These are phyloP conservation scores for Fusarium proliferatum DNA, from an alignment of 2,329 filamentous ascomycete species.

Conservation along the genomic window DNA sequence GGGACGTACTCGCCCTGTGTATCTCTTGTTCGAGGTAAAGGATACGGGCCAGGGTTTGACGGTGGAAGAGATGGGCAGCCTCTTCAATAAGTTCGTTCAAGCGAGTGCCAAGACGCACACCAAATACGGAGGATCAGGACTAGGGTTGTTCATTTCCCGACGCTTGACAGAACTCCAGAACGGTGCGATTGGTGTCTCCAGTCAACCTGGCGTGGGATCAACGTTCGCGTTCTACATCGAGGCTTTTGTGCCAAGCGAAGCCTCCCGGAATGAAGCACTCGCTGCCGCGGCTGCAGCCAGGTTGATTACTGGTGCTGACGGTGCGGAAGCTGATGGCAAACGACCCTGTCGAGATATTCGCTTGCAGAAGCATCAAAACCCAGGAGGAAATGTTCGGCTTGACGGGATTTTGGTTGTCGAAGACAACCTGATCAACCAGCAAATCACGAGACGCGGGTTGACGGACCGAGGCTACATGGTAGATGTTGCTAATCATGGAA, in stretches of 20 bases:
- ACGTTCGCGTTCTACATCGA: conserved; percentile 82
- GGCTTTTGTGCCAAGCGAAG: conserved; percentile 58
- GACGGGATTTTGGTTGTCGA: conserved; percentile 66
- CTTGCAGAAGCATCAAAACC: conserved; percentile 41
- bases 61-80: conserved; percentile 75
- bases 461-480: conserved; percentile 61
- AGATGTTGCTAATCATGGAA: conserved; percentile 66
- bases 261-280: conserved; percentile 55
- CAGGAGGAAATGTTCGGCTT: conserved; percentile 46
- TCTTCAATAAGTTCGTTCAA: conserved; percentile 85
- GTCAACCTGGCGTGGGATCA: conserved; percentile 75
- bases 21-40: conserved; percentile 77
- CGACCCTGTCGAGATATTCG: conserved; percentile 38
- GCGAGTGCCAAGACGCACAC: conserved; percentile 80
- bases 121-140: conserved; percentile 81
- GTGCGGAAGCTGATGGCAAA: conserved; percentile 31
- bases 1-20: conserved; percentile 62
- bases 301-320: conserved; percentile 44
- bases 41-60: conserved; percentile 82
- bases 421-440: conserved; percentile 71
- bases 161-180: conserved; percentile 84
- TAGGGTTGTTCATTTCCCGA: conserved; percentile 83
- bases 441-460: conserved; percentile 64
- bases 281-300: conserved; percentile 50
- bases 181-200: conserved; percentile 80